A percentile compares a stretch with the other conserved stretches of the same genome.
phyloP scores from a whole-genome alignment of 257 asterid species.

The Solanum tarapatanum region DNA sequence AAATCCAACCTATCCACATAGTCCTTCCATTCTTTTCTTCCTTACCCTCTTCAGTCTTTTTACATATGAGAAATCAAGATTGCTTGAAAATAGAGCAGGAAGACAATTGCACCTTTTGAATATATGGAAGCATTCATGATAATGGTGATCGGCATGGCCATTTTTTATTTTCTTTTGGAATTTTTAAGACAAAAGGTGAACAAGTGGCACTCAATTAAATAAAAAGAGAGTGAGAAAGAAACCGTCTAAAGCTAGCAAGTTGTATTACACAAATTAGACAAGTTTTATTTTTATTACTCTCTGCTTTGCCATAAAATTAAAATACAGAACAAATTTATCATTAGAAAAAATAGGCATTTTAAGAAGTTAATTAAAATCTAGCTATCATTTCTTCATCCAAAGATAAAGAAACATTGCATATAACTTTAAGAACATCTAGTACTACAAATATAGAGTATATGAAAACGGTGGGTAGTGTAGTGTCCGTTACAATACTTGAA shows the following conservation, averaged over 20 bases:
- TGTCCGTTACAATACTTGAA: background rate
- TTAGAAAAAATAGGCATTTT: background rate
- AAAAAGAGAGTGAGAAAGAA: background rate
- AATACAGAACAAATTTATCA: background rate
- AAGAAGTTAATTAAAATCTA: background rate
- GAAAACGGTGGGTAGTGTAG: background rate
- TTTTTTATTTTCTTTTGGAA: background rate
- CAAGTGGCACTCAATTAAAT: conserved; percentile 41
- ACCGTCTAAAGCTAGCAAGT: background rate
- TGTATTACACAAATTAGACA: background rate
- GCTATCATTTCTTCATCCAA: background rate
- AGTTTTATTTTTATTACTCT: background rate
- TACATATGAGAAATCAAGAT: too few relatives aligned
- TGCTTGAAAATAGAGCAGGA: background rate
- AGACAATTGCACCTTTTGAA: too few relatives aligned
- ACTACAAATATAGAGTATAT: background rate
- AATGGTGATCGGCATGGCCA: background rate
- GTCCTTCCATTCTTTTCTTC: too few relatives aligned
- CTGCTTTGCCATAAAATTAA: background rate
- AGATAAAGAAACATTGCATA: background rate
- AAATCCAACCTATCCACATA: too few relatives aligned
- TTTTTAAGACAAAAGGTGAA: background rate
- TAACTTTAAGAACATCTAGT: background rate
- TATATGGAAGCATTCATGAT: background rate
- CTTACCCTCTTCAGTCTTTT: too few relatives aligned